Evolutionary conservation across 2,329 filamentous ascomycete species (phyloP).

Genomic region (Rhexocercosporidium sp.): DNA sequence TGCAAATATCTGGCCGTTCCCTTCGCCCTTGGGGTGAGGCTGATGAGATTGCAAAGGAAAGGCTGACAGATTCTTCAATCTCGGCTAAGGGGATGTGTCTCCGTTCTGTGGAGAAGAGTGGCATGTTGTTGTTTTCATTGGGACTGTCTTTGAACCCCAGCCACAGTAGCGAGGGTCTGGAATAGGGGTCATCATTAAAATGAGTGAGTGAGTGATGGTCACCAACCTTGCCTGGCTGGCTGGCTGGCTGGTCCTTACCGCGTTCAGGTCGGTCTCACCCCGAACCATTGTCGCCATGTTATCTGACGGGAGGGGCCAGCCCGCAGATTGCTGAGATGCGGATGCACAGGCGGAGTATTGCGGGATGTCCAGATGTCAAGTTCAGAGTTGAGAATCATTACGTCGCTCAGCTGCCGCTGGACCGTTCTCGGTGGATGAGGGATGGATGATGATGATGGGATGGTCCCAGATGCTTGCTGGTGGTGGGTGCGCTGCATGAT

Average conservation of each 20-base stretch:
- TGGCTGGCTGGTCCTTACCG: neutral
- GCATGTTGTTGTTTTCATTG: slow-evolving; percentile 2
- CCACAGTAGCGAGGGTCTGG: neutral
- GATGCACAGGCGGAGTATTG: slow-evolving; percentile 7
- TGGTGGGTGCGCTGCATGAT: neutral
- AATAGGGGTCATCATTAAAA: neutral
- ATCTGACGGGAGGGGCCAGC: neutral
- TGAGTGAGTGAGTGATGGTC: neutral
- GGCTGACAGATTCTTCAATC: slow-evolving; percentile 13
- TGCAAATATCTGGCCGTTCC: slow-evolving; percentile 18
- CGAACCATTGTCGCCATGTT: slow-evolving; percentile 14
- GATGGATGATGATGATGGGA: too few relatives aligned
- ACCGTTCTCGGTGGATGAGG: slow-evolving; percentile 4
- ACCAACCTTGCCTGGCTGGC: neutral
- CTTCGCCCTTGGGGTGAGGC: slow-evolving; percentile 11
- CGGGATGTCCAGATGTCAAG: neutral
- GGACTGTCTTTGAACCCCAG: slow-evolving; percentile 10
- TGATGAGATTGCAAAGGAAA: slow-evolving; percentile 18
- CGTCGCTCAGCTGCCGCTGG: slow-evolving; percentile 19
- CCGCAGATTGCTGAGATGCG: slow-evolving; percentile 20
- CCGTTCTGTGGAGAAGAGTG: slow-evolving; percentile 3
- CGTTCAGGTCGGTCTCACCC: neutral
- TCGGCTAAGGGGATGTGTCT: neutral
- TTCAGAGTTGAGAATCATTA: slow-evolving; percentile 8
- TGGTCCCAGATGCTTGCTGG: too few relatives aligned